phyloP scores from a whole-genome alignment of 768 basidiomycete genomes.

The Tubosaeta sp. region DNA sequence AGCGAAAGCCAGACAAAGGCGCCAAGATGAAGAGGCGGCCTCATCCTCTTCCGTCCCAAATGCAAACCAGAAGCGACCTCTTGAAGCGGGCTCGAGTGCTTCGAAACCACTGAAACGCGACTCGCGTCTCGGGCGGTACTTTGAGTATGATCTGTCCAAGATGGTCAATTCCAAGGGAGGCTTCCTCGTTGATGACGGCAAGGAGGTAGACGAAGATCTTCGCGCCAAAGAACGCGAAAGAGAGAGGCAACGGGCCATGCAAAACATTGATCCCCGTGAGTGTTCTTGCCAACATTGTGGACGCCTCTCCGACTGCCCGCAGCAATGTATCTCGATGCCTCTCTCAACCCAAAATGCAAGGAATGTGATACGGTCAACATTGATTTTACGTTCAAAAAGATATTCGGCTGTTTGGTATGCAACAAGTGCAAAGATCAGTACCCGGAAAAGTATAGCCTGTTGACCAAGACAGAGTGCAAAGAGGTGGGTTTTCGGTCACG shows the following conservation, averaged over 20 bases:
- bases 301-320: background rate
- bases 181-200: constrained; percentile 87
- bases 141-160: constrained; percentile 95
- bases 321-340: constrained; percentile 79
- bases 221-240: constrained; percentile 76
- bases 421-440: constrained; percentile 84
- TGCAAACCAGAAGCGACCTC: constrained; percentile 71
- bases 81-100: constrained; percentile 56
- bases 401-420: constrained; percentile 85
- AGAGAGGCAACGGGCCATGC: constrained; percentile 71
- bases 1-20: constrained; percentile 77
- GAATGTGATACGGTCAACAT: constrained; percentile 90
- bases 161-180: constrained; percentile 97
- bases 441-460: constrained; percentile 88
- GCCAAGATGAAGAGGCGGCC: constrained; percentile 52
- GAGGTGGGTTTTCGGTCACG: constrained; percentile 49
- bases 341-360: constrained; percentile 74
- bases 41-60: constrained; percentile 49
- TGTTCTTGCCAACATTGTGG: background rate
- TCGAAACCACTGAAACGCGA: constrained; percentile 61
- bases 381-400: constrained; percentile 74
- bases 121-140: constrained; percentile 82
- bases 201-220: constrained; percentile 72
- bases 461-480: constrained; percentile 99
- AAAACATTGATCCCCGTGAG: constrained; percentile 70